Conservation (phyloP, 129 eudicot species). For the Lactuca saligna region DNA sequence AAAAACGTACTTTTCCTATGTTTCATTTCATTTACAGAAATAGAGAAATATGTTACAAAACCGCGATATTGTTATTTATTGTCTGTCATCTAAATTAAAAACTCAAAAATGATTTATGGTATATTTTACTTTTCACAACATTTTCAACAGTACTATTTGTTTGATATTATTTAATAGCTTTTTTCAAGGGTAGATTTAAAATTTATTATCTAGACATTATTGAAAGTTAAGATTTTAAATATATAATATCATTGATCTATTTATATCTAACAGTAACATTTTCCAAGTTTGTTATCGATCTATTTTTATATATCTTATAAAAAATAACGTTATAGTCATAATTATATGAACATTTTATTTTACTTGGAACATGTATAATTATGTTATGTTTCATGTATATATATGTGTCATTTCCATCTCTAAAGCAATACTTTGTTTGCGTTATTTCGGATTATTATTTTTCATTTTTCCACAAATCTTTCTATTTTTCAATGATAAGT, state of each 20-base stretch:
- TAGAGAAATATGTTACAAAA: background rate
- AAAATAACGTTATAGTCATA: too few relatives aligned
- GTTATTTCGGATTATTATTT: background rate
- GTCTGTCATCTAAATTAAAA: background rate
- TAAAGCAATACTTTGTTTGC: background rate
- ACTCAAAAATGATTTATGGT: background rate
- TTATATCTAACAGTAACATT: too few relatives aligned
- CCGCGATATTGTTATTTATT: too few relatives aligned
- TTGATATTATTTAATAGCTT: background rate
- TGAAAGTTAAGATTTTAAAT: background rate
- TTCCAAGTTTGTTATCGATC: too few relatives aligned
- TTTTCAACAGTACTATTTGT: background rate
- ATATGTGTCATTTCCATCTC: too few relatives aligned
- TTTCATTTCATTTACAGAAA: background rate
- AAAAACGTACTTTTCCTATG: background rate
- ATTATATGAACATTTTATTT: too few relatives aligned
- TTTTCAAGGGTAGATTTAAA: too few relatives aligned
- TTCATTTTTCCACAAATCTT: too few relatives aligned
- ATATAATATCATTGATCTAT: background rate
- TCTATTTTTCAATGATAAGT: background rate
- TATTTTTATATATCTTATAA: too few relatives aligned
- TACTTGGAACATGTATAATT: too few relatives aligned
- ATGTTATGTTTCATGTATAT: background rate
- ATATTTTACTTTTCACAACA: background rate
- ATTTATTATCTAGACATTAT: background rate